These are phyloP conservation scores for Urtica urens DNA, from an alignment of 306 rosid genomes.

Conservation along the genomic window DNA sequence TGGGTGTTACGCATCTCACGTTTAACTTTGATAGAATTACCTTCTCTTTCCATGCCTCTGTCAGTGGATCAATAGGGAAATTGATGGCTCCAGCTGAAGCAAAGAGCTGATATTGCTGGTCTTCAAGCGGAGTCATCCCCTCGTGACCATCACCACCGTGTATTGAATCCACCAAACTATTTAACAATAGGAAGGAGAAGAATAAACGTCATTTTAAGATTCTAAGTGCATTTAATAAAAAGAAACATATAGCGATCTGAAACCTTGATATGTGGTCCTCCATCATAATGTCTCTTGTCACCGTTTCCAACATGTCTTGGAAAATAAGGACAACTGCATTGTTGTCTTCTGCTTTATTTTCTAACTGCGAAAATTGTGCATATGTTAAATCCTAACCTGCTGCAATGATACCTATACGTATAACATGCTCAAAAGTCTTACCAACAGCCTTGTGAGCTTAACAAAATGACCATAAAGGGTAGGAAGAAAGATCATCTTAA, in stretches of 20 bases:
- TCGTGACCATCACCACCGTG: slow-evolving; percentile 61
- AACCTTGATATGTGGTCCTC: slow-evolving; percentile 76
- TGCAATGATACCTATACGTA: too few species aligned
- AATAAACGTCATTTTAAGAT: too few species aligned
- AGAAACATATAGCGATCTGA: slow-evolving; percentile 12
- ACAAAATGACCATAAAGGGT: slow-evolving; percentile 69
- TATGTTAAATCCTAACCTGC: slow-evolving; percentile 18
- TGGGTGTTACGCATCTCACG: too few species aligned
- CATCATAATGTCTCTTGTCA: slow-evolving; percentile 86
- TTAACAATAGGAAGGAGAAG: slow-evolving; percentile 18
- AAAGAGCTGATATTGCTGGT: slow-evolving; percentile 69
- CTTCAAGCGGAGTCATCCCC: slow-evolving; percentile 59
- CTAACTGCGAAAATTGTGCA: slow-evolving; percentile 37
- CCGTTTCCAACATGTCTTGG: slow-evolving; percentile 97
- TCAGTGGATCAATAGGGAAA: slow-evolving; percentile 61
- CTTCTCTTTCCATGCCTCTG: slow-evolving; percentile 93
- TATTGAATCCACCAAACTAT: slow-evolving; percentile 63
- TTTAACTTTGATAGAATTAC: too few species aligned
- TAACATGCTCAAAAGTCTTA: too few species aligned
- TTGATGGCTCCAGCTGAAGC: slow-evolving; percentile 88
- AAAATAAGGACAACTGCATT: slow-evolving; percentile 78
- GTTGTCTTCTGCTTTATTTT: slow-evolving; percentile 61
- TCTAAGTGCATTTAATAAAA: background rate
- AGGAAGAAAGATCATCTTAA: slow-evolving; percentile 84
- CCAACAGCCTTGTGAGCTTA: slow-evolving; percentile 57